phyloP scores from a whole-genome alignment of 305 asterid genomes.

The Solanum hybrid region DNA sequence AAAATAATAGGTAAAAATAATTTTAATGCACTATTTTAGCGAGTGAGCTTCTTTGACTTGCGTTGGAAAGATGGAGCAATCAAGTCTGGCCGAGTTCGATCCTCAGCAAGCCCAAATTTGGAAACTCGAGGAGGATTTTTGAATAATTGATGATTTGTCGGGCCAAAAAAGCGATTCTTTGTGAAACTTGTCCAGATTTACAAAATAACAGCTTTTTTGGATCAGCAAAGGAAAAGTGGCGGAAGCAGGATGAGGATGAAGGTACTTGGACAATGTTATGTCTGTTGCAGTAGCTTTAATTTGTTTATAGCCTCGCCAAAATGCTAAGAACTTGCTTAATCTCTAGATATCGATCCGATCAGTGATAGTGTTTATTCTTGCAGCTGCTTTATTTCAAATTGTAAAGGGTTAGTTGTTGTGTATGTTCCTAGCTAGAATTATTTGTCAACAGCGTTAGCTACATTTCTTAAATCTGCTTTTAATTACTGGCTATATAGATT shows the following conservation, averaged over 20 bases:
- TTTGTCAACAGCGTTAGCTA: neutral
- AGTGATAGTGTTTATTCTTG: too few species aligned
- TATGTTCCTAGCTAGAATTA: neutral
- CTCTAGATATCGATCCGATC: too few species aligned
- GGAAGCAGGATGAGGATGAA: too few species aligned
- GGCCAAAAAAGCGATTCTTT: neutral
- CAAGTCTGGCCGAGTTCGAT: neutral
- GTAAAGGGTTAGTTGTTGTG: neutral
- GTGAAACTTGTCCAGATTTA: neutral
- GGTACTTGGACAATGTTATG: too few species aligned
- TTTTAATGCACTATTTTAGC: neutral
- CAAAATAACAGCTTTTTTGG: too few species aligned
- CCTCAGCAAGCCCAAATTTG: neutral
- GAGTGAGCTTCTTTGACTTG: neutral
- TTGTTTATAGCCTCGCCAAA: neutral
- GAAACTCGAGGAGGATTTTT: neutral
- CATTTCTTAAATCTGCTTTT: neutral
- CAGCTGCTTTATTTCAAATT: too few species aligned
- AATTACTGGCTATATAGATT: neutral
- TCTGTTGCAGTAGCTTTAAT: too few species aligned
- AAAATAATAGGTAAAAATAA: too few species aligned
- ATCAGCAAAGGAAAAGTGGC: too few species aligned
- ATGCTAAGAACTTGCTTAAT: neutral
- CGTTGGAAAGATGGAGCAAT: neutral
- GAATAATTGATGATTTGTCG: neutral